phyloP scores from a whole-genome alignment of 1,284 basidiomycete species.

The Ganoderma meredithae region DNA sequence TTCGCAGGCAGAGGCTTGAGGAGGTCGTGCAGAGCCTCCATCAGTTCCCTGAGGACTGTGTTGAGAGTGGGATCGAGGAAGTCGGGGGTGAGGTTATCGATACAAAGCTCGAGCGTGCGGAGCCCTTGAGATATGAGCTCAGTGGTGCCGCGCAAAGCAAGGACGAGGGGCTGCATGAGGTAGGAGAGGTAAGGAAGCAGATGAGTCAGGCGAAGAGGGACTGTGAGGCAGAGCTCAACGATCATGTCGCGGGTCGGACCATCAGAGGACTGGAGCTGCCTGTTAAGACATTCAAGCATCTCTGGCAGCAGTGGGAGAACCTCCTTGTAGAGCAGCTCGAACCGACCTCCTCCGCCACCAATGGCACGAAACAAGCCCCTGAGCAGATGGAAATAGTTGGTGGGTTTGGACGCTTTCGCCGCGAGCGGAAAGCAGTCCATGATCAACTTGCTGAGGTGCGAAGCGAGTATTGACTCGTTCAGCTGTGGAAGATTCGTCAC shows the following conservation, averaged over 20 bases:
- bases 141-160: slow-evolving; percentile 87
- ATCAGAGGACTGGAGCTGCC: slow-evolving; percentile 86
- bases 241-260: slow-evolving; percentile 87
- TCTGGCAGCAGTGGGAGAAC: slow-evolving; percentile 96
- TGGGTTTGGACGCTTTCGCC: slow-evolving; percentile 89
- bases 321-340: slow-evolving; percentile 96
- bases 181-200: slow-evolving; percentile 95
- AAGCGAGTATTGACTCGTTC: slow-evolving; percentile 93
- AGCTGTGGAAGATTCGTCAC: slow-evolving; percentile 80
- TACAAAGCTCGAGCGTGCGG: slow-evolving; percentile 97
- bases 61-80: slow-evolving; percentile 98
- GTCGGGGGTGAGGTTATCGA: slow-evolving; percentile 98
- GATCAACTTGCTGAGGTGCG: slow-evolving; percentile 92
- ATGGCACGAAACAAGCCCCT: slow-evolving; percentile 96
- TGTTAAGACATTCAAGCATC: slow-evolving; percentile 95
- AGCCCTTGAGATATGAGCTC: slow-evolving; percentile 97
- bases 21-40: slow-evolving; percentile 92
- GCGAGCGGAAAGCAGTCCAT: slow-evolving; percentile 98
- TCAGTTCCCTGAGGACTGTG: slow-evolving; percentile 92
- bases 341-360: slow-evolving; percentile 92
- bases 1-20: slow-evolving; percentile 92
- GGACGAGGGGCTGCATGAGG: slow-evolving; percentile 95
- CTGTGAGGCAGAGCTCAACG: slow-evolving; percentile 97
- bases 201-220: slow-evolving; percentile 95
- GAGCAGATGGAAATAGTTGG: slow-evolving; percentile 95